Percentiles rank a stretch among this genome's conserved stretches.
phyloP scores from a whole-genome alignment of 2,329 filamentous ascomycete species.

The Rhinocladiella similis region DNA sequence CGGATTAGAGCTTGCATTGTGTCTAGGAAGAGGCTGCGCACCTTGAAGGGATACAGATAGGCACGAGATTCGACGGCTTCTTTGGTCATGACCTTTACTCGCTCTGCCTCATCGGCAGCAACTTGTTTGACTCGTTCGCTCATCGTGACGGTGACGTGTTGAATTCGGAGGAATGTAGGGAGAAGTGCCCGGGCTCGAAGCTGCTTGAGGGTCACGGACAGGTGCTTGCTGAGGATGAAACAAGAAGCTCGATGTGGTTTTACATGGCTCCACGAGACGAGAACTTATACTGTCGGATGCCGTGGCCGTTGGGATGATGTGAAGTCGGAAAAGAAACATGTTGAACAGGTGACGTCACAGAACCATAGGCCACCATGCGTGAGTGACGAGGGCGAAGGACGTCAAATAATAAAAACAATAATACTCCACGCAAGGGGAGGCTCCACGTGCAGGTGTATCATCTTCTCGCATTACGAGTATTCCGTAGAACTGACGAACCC shows the following conservation, averaged over 20 bases:
- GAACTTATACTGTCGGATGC: neutral
- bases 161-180: too few species aligned
- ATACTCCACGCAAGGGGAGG: neutral
- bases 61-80: constrained; percentile 74
- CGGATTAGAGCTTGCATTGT: constrained; percentile 6
- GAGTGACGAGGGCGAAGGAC: too few species aligned
- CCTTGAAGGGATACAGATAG: constrained; percentile 83
- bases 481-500: too few species aligned
- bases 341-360: neutral
- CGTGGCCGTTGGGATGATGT: neutral
- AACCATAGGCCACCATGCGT: too few species aligned
- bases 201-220: too few species aligned
- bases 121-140: constrained; percentile 56
- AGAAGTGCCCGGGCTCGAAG: too few species aligned
- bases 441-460: too few species aligned
- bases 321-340: neutral
- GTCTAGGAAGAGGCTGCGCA: constrained; percentile 31
- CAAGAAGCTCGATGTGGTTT: too few species aligned
- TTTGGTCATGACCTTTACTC: constrained; percentile 62
- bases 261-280: too few species aligned
- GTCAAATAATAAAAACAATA: too few species aligned
- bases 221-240: too few species aligned
- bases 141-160: neutral
- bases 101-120: constrained; percentile 68
- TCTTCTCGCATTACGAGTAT: too few species aligned